Evolutionary conservation across 2,329 filamentous ascomycete species (phyloP).

Genomic region (Alternaria rosae): DNA sequence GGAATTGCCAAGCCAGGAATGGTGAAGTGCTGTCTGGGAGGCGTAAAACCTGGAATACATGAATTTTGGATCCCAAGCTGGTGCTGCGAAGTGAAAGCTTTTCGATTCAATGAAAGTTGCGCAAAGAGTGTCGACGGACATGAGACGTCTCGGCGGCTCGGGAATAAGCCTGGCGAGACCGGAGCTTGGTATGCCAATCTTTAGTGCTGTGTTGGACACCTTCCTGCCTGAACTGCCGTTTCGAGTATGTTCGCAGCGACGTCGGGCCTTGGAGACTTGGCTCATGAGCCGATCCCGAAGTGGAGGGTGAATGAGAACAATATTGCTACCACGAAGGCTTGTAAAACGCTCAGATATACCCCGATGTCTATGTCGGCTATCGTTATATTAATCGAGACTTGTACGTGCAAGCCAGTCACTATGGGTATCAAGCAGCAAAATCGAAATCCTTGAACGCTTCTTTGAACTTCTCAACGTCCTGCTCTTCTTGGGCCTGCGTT

Average conservation of each 20-base stretch:
- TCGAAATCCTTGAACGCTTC: slow-evolving; percentile 85
- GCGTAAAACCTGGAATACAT: slow-evolving; percentile 2
- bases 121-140: neutral
- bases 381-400: neutral
- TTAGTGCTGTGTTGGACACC: slow-evolving; percentile 44
- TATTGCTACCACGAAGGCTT: neutral
- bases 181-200: slow-evolving; percentile 45
- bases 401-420: neutral
- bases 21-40: slow-evolving; percentile 12
- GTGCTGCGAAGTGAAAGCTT: neutral
- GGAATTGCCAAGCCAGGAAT: slow-evolving; percentile 29
- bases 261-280: slow-evolving; percentile 21
- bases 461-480: slow-evolving; percentile 81
- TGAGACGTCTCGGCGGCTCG: slow-evolving; percentile 1
- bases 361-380: neutral
- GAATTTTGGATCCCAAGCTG: neutral
- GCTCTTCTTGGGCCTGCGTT: slow-evolving; percentile 76
- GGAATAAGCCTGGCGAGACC: slow-evolving; percentile 33
- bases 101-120: neutral
- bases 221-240: slow-evolving; percentile 30
- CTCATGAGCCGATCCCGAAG: slow-evolving; percentile 1
- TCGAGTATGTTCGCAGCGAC: slow-evolving; percentile 32
- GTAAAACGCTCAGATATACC: neutral
- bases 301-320: neutral
- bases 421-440: slow-evolving; percentile 64